Conservation (phyloP, 1,284 basidiomycete species). For the Moesziomyces aphidis region DNA sequence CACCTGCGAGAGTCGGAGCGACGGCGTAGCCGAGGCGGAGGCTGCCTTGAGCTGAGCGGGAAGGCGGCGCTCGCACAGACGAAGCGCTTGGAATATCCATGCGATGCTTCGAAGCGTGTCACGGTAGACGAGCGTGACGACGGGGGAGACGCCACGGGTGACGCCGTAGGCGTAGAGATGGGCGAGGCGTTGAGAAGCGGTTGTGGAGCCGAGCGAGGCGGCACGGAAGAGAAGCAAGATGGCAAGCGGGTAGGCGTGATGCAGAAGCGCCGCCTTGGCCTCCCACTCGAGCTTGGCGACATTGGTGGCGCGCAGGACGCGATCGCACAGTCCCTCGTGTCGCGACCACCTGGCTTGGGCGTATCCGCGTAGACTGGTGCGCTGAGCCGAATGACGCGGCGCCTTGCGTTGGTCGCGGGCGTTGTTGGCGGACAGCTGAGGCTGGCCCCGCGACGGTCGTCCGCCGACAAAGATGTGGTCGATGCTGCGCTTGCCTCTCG, state of each 20-base stretch:
- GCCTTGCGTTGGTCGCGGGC: neutral
- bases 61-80: slow-evolving; percentile 23
- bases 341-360: slow-evolving; percentile 34
- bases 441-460: neutral
- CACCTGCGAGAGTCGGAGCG: slow-evolving; percentile 11
- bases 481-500: neutral
- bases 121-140: slow-evolving; percentile 46
- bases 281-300: slow-evolving; percentile 51
- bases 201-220: slow-evolving; percentile 37
- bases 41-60: slow-evolving; percentile 21
- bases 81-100: slow-evolving; percentile 41
- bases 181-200: slow-evolving; percentile 32
- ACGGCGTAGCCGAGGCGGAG: slow-evolving; percentile 6
- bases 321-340: slow-evolving; percentile 37
- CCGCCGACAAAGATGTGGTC: slow-evolving; percentile 16
- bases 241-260: slow-evolving; percentile 41
- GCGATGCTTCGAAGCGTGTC: slow-evolving; percentile 42
- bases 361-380: slow-evolving; percentile 33
- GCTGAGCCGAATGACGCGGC: slow-evolving; percentile 21
- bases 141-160: slow-evolving; percentile 34
- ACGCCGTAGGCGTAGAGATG: slow-evolving; percentile 41
- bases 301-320: slow-evolving; percentile 36
- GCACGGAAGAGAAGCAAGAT: slow-evolving; percentile 49
- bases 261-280: slow-evolving; percentile 48
- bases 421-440: neutral